A percentile compares a stretch with the other conserved stretches of the same genome.
These are phyloP conservation scores for Crithidia mellificae DNA, from an alignment of 208 protist species.

Conservation along the genomic window DNA sequence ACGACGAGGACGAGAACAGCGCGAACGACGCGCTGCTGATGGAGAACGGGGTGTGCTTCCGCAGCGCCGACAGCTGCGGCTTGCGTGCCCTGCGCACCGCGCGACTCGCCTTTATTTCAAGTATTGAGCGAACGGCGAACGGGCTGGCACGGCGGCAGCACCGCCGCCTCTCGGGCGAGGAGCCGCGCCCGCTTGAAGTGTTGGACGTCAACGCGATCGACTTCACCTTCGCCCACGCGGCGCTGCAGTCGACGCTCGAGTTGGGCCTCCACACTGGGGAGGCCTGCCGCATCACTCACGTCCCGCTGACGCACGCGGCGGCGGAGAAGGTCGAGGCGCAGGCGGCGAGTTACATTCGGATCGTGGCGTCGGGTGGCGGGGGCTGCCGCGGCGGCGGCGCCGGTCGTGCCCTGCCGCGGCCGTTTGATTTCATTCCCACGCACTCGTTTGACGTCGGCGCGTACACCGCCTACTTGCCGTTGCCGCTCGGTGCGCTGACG, in stretches of 20 bases:
- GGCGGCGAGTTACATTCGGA: slow-evolving; percentile 43
- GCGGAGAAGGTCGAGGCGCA: slow-evolving; percentile 37
- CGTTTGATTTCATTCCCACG: slow-evolving; percentile 45
- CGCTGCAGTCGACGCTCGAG: slow-evolving; percentile 55
- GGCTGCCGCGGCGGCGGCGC: slow-evolving; percentile 18
- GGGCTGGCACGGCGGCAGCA: slow-evolving; percentile 32
- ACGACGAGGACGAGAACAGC: neutral
- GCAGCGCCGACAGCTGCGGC: slow-evolving; percentile 43
- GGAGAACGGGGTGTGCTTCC: slow-evolving; percentile 74
- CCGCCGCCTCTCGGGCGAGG: slow-evolving; percentile 33
- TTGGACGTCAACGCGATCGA: slow-evolving; percentile 73
- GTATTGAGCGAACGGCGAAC: slow-evolving; percentile 41
- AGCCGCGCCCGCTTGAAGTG: slow-evolving; percentile 46
- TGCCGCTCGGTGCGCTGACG: slow-evolving; percentile 24
- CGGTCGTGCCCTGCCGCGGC: slow-evolving; percentile 31
- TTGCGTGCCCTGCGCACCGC: slow-evolving; percentile 64
- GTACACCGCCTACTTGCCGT: slow-evolving; percentile 58
- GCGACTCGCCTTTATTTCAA: slow-evolving; percentile 65
- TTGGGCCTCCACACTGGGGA: slow-evolving; percentile 50
- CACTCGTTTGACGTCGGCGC: slow-evolving; percentile 57
- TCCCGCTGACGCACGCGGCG: slow-evolving; percentile 54
- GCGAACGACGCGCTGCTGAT: slow-evolving; percentile 35
- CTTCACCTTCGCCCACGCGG: slow-evolving; percentile 68
- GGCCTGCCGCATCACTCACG: slow-evolving; percentile 58
- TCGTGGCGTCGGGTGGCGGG: slow-evolving; percentile 32